Evolutionary conservation across 2,329 filamentous ascomycete genomes (phyloP).

Genomic region (Escovopsis weberi): DNA sequence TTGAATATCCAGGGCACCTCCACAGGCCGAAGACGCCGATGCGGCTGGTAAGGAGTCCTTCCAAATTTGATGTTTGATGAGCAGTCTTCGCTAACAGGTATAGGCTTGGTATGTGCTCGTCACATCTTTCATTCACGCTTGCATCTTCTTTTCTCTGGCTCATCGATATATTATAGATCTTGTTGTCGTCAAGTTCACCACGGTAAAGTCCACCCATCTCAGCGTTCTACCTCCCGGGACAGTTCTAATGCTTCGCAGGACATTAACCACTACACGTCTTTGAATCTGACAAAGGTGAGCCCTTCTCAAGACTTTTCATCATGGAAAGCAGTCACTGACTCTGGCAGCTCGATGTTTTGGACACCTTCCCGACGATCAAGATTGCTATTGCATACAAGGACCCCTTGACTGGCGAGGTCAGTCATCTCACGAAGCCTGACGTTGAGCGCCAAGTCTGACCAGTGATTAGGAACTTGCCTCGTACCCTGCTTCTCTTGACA

Average conservation of each 20-base stretch:
- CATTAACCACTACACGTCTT: constrained; percentile 51
- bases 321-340: constrained; percentile 17
- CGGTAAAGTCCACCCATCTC: background rate
- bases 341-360: constrained; percentile 45
- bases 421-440: background rate
- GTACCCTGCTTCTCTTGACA: constrained; percentile 49
- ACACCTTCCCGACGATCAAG: constrained; percentile 61
- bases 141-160: constrained; percentile 7
- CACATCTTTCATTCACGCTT: background rate
- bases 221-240: too few relatives aligned
- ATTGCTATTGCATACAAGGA: constrained; percentile 55
- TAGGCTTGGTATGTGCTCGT: constrained; percentile 12
- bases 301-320: background rate
- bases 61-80: constrained; percentile 2
- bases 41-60: constrained; percentile 28
- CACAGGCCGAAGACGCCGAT: constrained; percentile 46
- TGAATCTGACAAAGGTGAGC: constrained; percentile 39
- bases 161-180: constrained; percentile 31
- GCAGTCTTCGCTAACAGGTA: constrained; percentile 7
- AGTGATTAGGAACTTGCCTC: constrained; percentile 17
- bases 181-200: constrained; percentile 51
- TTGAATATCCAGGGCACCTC: constrained; percentile 21
- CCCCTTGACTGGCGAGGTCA: constrained; percentile 14
- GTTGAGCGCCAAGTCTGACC: too few relatives aligned
- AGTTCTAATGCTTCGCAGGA: constrained; percentile 12